Evolutionary conservation across 1,284 basidiomycete species (phyloP), one percentile per base, ranked within the genome.

Genomic region (Ceratorhiza oryzae-sativae): DNA sequence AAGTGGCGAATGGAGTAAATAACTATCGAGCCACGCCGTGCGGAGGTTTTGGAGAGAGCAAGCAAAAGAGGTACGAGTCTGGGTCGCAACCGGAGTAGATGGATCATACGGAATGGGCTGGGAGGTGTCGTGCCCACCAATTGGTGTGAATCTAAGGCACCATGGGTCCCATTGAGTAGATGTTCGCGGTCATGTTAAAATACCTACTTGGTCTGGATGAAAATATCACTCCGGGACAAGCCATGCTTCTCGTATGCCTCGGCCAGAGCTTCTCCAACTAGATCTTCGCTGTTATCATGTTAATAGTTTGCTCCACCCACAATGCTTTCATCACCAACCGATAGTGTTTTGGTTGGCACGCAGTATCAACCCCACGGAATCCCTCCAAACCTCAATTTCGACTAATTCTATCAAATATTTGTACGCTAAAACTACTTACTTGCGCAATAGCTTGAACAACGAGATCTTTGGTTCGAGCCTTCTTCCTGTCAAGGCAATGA

Each of bases 281-380:
- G 84, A 75, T 92, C 89, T 77, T 94, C 92, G 61, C 92, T 92
- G 73, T 55, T 72, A 23, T 18, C 15, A 10, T 13, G 20, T 39
- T 12, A 60, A 6, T 25, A 18, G 9, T 13, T 25, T 72, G 39
- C 25, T 41, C 27, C n/a, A 23, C 20, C 15, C 8, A 15, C 8
- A 56, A 30, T 58, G 18, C 13, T 53, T 13, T 53, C 15, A 51
- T 51, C 2, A 42, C 61, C 20, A 75, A 89, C 90, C 86, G 85
- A 76, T 92, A 92, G 77, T 92, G 90, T 78, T 91, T 89, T 5
- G 84, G 86, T 76, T 94, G 92, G 75, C 90, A 90, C 23, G 92
- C 92, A 83, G 92, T 93, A 77, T 94, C 92, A 49, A 94, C 87
- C 1, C 89, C 91, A 59, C 88, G 82, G 79, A 93, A 94, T 1